Evolutionary conservation across 2,329 filamentous ascomycete species (phyloP), one percentile per base, ranked within the genome.

Genomic region (Verticillium alfalfae): DNA sequence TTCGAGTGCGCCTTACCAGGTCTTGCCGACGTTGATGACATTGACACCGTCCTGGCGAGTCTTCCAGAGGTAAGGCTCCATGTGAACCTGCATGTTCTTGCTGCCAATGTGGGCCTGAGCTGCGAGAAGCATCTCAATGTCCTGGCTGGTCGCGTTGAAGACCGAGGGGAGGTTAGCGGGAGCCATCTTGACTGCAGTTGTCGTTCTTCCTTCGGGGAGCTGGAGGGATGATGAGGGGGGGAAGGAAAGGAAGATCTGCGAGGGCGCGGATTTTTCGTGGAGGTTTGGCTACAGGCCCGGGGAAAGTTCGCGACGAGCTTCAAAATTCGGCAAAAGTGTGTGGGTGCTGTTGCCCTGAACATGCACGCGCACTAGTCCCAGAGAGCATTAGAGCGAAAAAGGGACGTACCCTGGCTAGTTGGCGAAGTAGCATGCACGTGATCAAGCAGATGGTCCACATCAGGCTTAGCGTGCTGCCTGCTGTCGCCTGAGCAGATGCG

Each of bases 21-120:
- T 99, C 92, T 99, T 99, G 86, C 94, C 93, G 82, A 99, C 92
- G 89, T 99, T 99, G 82, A 99, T 87, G 71, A 99, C 88, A 81
- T 99, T 99, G 85, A 99, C 90, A 83, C 95, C 95, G 76, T 99
- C 96, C 70, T 92, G 90, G 78, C 95, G 92, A 80, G 93, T 97
- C 91, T 99, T 99, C 94, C 94, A 99, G 77, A 99, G 90, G 87
- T 99, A 99, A 72, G 93, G 91, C 84, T 96, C 92, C 93, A 97
- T 98, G 87, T 98, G 93, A 78, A 96, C 92, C 88, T 98, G 95
- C 75, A 99, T 81, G 89, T 99, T 99, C 92, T 98, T 98, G 83
- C 90, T 92, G 75, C 95, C 95, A 74, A 98, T 88, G 84, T 99
- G 96, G 83, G 85, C 88, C 85, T 98, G 93, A 76, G 96, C 93